Evolutionary conservation across 345 rosid species (phyloP), one percentile per base, ranked within the genome.

Genomic region (Brassica cretica): DNA sequence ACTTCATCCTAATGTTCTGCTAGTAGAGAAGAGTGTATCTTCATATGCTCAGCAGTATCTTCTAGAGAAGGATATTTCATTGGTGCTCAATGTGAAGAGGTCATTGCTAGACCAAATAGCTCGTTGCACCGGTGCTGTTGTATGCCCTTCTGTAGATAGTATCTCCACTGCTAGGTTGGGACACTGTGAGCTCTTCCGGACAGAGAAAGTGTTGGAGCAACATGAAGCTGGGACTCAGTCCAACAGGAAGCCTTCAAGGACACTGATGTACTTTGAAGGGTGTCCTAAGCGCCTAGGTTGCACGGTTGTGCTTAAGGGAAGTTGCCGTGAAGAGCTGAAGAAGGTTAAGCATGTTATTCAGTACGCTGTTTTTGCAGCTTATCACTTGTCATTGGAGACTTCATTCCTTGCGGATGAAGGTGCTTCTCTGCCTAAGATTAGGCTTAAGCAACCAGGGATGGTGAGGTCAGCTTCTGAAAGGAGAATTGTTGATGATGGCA

Each of bases 351-450:
- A 87, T 33, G 97, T 91, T 41, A 84, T 96, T 75, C 98, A 91
- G 71, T 93, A 82, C 79, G 97, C 98, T 21, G 88, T 93, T 41
- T 96, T 96, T 90, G 99, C 99, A 15, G 99, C 99, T 65, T 89
- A 93, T 84, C 99, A 96, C 80, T 78, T 96, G 65, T 90, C 95
- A 6, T 88, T 93, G 6, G 97, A 96, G 85, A 93, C 99, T 78
- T 96, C 97, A 49, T 96, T 93, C 76, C 99, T 96, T 78, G 98
- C 97, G 35, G 99, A 96, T 75, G 99, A 96, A 88, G 98, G 98
- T 72, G 99, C 99, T 82, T 88, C 89, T 65, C 90, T 96, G 81
- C 98, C 99, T 76, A 89, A 76, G 76, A 76, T 85, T 81, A 76
- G 56, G 51, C 79, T 70, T 60, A 88, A 85, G 69, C 81, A 67